Evolutionary conservation across 495 filamentous ascomycete genomes (phyloP).

Genomic region (Talaromyces trachyspermus): DNA sequence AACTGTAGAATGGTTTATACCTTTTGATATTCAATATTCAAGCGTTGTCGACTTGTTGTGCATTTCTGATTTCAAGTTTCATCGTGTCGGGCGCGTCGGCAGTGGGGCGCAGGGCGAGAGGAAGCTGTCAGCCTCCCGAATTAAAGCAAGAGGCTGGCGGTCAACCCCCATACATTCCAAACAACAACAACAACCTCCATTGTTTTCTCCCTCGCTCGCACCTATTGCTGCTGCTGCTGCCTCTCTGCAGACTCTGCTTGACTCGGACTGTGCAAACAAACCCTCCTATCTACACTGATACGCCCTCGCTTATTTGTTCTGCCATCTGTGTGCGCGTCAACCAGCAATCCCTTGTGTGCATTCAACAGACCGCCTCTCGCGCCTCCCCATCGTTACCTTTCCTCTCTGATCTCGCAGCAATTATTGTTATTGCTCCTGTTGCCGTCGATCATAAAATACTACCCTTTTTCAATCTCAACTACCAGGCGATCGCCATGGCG

Average conservation of each 20-base stretch:
- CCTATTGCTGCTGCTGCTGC: too few species aligned
- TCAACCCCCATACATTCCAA: slow-evolving; percentile 6
- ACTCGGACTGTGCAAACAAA: too few species aligned
- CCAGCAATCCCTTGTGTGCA: slow-evolving; percentile 6
- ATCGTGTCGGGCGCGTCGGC: not conserved
- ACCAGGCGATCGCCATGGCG: slow-evolving; percentile 34
- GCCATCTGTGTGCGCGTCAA: not conserved
- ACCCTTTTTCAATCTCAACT: not conserved
- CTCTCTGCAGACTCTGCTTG: too few species aligned
- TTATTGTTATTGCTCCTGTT: slow-evolving; percentile 3
- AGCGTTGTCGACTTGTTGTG: not conserved
- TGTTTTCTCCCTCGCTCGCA: too few species aligned
- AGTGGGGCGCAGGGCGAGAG: not conserved
- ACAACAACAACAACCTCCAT: not conserved
- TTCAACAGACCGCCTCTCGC: not conserved
- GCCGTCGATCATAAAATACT: too few species aligned
- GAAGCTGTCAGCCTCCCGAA: slow-evolving; percentile 8
- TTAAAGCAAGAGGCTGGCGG: slow-evolving; percentile 8
- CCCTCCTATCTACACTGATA: not conserved
- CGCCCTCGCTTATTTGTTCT: not conserved
- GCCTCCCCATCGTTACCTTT: not conserved
- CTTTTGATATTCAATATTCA: not conserved
- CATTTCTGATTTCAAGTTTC: not conserved
- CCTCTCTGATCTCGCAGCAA: not conserved
- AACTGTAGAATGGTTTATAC: not conserved